A percentile compares a stretch with the other conserved stretches of the same genome.
Conservation (phyloP, 1,284 basidiomycete species). For the Ustilago nuda region DNA sequence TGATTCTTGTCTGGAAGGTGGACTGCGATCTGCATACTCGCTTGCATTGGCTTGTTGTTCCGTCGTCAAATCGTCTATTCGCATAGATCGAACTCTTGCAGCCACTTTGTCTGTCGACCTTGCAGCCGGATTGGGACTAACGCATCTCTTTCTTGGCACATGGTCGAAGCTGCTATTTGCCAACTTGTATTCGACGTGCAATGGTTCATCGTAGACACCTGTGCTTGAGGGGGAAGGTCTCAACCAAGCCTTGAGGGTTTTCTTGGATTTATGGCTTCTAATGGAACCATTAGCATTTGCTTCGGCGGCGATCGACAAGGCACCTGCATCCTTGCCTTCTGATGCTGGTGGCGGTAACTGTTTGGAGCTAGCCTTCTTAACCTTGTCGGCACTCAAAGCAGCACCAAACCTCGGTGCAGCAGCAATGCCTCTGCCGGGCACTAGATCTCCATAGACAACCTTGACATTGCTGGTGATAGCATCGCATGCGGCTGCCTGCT, state of each 20-base stretch:
- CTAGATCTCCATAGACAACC: constrained; percentile 43
- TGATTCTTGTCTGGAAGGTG: constrained; percentile 17
- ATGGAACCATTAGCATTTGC: background rate
- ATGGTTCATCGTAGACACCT: constrained; percentile 29
- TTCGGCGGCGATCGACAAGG: constrained; percentile 12
- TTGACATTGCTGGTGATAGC: constrained; percentile 22
- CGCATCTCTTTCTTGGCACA: background rate
- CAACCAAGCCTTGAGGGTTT: constrained; percentile 33
- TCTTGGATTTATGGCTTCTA: constrained; percentile 12
- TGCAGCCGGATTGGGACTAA: background rate
- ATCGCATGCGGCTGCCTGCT: constrained; percentile 22
- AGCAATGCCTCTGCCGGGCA: constrained; percentile 37
- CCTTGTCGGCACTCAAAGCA: constrained; percentile 8
- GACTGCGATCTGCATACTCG: constrained; percentile 11
- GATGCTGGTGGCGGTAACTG: background rate
- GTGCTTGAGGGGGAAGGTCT: background rate
- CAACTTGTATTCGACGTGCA: constrained; percentile 32
- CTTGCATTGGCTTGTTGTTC: background rate
- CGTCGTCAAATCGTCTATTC: constrained; percentile 7
- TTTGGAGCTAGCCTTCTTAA: background rate
- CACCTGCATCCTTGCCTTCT: background rate
- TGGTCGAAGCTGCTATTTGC: constrained; percentile 25
- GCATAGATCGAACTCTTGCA: constrained; percentile 14
- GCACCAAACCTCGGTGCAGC: constrained; percentile 54
- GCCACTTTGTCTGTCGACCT: constrained; percentile 11